Conservation (phyloP, 768 basidiomycete species). For the Leccinellum rugosiceps region DNA sequence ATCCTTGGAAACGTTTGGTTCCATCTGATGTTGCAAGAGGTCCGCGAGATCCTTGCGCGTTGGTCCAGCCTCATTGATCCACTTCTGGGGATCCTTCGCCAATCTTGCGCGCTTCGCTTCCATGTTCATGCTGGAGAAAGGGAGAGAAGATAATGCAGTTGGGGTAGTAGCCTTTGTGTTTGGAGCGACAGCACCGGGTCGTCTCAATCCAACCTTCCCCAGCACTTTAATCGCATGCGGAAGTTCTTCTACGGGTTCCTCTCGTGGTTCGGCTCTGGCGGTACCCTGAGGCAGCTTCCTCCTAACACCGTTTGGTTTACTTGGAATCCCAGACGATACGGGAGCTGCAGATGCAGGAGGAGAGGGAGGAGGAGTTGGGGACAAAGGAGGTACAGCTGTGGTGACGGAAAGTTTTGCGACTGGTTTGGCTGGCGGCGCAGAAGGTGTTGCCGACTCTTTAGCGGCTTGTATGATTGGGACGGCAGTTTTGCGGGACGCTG, state of each 20-base stretch:
- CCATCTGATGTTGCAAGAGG: constrained; percentile 88
- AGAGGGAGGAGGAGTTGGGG: constrained; percentile 43
- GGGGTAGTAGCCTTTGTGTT: constrained; percentile 34
- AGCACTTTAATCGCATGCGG: constrained; percentile 29
- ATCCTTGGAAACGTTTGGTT: constrained; percentile 73
- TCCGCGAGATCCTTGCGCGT: constrained; percentile 87
- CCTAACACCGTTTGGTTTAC: constrained; percentile 63
- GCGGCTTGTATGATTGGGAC: constrained; percentile 88
- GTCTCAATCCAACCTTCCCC: constrained; percentile 43
- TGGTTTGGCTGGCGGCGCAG: constrained; percentile 30
- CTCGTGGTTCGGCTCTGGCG: constrained; percentile 43
- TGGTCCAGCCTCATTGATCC: constrained; percentile 84
- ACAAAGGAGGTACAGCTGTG: constrained; percentile 23
- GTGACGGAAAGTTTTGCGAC: constrained; percentile 20
- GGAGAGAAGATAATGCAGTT: constrained; percentile 30
- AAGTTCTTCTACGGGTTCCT: constrained; percentile 37
- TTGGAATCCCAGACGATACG: constrained; percentile 25
- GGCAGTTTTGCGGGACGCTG: constrained; percentile 83
- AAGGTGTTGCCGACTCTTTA: constrained; percentile 42
- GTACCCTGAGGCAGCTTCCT: constrained; percentile 67
- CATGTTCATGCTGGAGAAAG: constrained; percentile 32
- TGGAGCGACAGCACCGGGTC: constrained; percentile 36
- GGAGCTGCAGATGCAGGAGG: constrained; percentile 41
- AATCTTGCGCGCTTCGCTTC: constrained; percentile 60
- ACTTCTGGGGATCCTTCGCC: constrained; percentile 72